Percentiles rank a stretch among this genome's conserved stretches.
Conservation (phyloP, 208 protist genomes). For the Leishmania amazonensis region DNA sequence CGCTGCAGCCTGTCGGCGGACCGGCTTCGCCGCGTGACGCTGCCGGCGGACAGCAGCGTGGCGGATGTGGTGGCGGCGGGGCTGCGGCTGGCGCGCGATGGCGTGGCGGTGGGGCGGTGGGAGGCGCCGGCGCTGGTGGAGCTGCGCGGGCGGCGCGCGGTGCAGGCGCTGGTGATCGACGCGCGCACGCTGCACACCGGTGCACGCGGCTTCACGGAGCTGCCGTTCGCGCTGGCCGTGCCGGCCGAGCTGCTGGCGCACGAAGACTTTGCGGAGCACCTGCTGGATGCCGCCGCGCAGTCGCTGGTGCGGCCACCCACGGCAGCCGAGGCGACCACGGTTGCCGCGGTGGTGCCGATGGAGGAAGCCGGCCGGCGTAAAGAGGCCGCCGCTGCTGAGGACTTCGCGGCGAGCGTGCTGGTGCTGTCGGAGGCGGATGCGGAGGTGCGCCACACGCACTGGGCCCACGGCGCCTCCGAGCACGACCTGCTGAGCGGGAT, state of each 20-base stretch:
- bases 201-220: conserved; percentile 14
- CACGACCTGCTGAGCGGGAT: conserved; percentile 22
- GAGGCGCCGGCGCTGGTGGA: conserved; percentile 17
- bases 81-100: conserved; percentile 19
- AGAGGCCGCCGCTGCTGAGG: not conserved
- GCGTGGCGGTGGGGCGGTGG: not conserved
- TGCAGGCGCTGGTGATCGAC: conserved; percentile 38
- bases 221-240: conserved; percentile 15
- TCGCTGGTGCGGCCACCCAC: conserved; percentile 12
- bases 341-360: not conserved
- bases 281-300: conserved; percentile 10
- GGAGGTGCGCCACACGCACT: conserved; percentile 14
- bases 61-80: conserved; percentile 27
- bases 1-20: conserved; percentile 10
- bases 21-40: conserved; percentile 21
- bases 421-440: conserved; percentile 23
- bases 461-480: conserved; percentile 27
- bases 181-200: conserved; percentile 18
- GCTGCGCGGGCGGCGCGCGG: conserved; percentile 24
- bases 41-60: conserved; percentile 23
- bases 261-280: conserved; percentile 19
- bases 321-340: conserved; percentile 6
- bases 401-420: conserved; percentile 15
- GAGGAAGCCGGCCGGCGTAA: not conserved
- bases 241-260: conserved; percentile 23